These are phyloP conservation scores for Aphelidium insulamus DNA, from an alignment of 371 early-diverging fungal genomes.

Conservation along the genomic window DNA sequence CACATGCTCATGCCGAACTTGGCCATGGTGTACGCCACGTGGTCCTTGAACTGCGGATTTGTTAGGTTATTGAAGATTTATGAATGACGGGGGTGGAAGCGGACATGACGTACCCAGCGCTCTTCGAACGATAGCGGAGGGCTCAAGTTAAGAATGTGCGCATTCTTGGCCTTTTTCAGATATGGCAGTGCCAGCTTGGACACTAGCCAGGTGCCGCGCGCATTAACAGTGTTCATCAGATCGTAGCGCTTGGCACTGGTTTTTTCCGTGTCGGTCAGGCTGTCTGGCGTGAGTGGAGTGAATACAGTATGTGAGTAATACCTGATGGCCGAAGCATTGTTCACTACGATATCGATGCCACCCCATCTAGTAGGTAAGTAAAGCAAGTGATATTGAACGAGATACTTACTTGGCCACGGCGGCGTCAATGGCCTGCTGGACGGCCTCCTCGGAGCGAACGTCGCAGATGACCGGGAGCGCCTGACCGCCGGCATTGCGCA, in stretches of 20 bases:
- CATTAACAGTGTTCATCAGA: constrained; percentile 56
- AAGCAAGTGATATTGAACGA: too few relatives aligned
- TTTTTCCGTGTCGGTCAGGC: constrained; percentile 29
- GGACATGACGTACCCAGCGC: too few relatives aligned
- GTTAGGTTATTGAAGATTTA: too few relatives aligned
- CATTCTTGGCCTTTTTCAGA: constrained; percentile 32
- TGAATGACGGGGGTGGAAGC: too few relatives aligned
- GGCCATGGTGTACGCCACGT: constrained; percentile 50
- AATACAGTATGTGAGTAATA: background rate
- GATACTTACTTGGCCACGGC: constrained; percentile 33
- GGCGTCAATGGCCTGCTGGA: constrained; percentile 31
- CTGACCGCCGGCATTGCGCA: constrained; percentile 42
- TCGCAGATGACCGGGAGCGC: constrained; percentile 56
- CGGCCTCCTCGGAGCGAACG: constrained; percentile 49
- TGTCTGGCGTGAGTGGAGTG: constrained; percentile 1
- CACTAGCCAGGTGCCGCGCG: constrained; percentile 54
- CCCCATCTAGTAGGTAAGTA: too few relatives aligned
- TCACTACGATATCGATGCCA: constrained; percentile 54
- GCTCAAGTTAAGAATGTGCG: constrained; percentile 45
- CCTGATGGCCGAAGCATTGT: constrained; percentile 20
- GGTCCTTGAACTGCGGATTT: constrained; percentile 38
- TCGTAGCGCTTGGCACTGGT: constrained; percentile 46
- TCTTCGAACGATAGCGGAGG: constrained; percentile 43
- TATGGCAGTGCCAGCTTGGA: constrained; percentile 44
- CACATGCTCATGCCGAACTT: constrained; percentile 53